Evolutionary conservation across 768 basidiomycete genomes (phyloP).

Genomic region (Russula foetens): DNA sequence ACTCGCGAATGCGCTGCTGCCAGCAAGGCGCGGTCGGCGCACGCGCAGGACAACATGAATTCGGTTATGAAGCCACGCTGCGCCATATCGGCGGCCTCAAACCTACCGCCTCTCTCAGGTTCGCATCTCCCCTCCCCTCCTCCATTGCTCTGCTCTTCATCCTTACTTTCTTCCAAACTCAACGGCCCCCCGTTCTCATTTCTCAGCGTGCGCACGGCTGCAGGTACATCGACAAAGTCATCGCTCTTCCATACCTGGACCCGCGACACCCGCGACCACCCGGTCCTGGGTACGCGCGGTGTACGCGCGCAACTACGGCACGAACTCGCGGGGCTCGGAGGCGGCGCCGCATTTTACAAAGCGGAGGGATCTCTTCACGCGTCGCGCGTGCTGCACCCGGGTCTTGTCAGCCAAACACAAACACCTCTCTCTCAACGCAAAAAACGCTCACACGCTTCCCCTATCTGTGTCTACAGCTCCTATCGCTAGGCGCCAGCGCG

Average conservation of each 20-base stretch:
- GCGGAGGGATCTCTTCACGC: slow-evolving; percentile 56
- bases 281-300: slow-evolving; percentile 54
- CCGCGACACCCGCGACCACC: slow-evolving; percentile 70
- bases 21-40: slow-evolving; percentile 6
- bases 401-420: slow-evolving; percentile 40
- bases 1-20: background rate
- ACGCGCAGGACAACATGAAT: slow-evolving; percentile 51
- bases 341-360: slow-evolving; percentile 73
- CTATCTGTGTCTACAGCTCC: slow-evolving; percentile 37
- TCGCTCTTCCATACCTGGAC: slow-evolving; percentile 71
- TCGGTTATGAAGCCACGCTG: slow-evolving; percentile 77
- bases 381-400: slow-evolving; percentile 48
- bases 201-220: slow-evolving; percentile 71
- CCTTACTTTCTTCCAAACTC: background rate
- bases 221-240: slow-evolving; percentile 76
- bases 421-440: background rate
- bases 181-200: background rate
- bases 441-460: background rate
- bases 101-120: slow-evolving; percentile 80
- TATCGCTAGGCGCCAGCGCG: slow-evolving; percentile 64
- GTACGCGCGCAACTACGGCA: slow-evolving; percentile 53
- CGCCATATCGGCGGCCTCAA: slow-evolving; percentile 66
- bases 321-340: slow-evolving; percentile 74
- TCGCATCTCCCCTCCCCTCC: slow-evolving; percentile 13
- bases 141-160: background rate